These are phyloP conservation scores for Clohesyomyces aquaticus DNA, from an alignment of 495 filamentous ascomycete species.

Conservation along the genomic window DNA sequence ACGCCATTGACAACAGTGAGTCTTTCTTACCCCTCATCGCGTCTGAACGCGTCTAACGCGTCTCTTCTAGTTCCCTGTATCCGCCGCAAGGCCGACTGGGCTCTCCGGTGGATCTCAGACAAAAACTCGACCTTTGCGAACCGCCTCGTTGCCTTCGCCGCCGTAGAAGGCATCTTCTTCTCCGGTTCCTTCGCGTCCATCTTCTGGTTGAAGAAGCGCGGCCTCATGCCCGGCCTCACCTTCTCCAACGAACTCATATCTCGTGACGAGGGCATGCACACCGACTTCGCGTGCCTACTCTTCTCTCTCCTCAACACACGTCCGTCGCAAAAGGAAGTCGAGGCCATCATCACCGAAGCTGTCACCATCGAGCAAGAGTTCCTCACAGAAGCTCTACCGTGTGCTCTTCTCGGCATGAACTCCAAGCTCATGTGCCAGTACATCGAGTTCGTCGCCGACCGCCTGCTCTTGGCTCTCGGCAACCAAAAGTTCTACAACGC, in stretches of 20 bases:
- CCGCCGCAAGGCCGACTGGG: conserved; percentile 97
- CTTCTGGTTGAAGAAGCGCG: conserved; percentile 99
- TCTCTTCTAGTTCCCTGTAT: conserved; percentile 84
- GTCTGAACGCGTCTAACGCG: conserved; percentile 43
- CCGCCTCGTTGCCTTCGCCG: conserved; percentile 95
- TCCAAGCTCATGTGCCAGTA: conserved; percentile 97
- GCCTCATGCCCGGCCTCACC: conserved; percentile 95
- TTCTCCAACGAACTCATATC: conserved; percentile 99
- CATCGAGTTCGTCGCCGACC: conserved; percentile 98
- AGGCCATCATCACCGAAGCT: conserved; percentile 90
- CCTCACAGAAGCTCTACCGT: conserved; percentile 91
- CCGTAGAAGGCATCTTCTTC: conserved; percentile 99
- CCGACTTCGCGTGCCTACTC: conserved; percentile 95
- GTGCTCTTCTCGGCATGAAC: conserved; percentile 96
- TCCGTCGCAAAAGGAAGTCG: conserved; percentile 75
- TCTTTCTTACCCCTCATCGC: neutral
- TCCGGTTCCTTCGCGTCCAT: conserved; percentile 98
- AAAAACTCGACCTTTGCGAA: conserved; percentile 90
- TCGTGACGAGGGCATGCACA: conserved; percentile 98
- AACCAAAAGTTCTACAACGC: conserved; percentile 91
- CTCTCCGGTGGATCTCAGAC: conserved; percentile 91
- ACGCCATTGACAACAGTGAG: conserved; percentile 95
- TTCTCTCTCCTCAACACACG: conserved; percentile 95
- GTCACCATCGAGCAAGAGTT: conserved; percentile 97
- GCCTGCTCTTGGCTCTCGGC: conserved; percentile 86